phyloP scores from a whole-genome alignment of 2,329 filamentous ascomycete genomes.

The Monosporascus sp. region DNA sequence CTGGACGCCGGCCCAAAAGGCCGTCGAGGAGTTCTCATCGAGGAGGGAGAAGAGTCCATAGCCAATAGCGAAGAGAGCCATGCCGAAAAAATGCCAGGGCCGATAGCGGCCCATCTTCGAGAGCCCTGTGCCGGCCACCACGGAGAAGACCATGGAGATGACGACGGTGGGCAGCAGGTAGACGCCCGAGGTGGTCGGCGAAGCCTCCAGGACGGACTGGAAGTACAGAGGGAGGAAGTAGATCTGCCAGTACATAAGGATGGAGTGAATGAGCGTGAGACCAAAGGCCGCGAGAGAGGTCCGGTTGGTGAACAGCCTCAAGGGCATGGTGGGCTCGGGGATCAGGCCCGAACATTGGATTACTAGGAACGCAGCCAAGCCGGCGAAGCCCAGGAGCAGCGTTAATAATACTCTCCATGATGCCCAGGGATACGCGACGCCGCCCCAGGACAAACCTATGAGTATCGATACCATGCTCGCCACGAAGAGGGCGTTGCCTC shows the following conservation, averaged over 20 bases:
- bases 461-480: conserved; percentile 25
- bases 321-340: conserved; percentile 29
- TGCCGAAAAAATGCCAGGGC: conserved; percentile 12
- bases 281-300: conserved; percentile 25
- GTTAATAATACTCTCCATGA: background rate
- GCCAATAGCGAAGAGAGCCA: conserved; percentile 23
- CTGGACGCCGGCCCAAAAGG: conserved; percentile 29
- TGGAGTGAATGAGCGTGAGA: conserved; percentile 27
- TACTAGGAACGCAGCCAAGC: background rate
- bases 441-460: conserved; percentile 24
- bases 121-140: conserved; percentile 17
- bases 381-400: background rate
- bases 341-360: background rate
- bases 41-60: conserved; percentile 30
- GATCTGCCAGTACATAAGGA: conserved; percentile 27
- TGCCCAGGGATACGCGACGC: background rate
- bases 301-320: conserved; percentile 36
- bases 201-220: conserved; percentile 25
- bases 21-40: conserved; percentile 19
- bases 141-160: conserved; percentile 16
- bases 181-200: conserved; percentile 19
- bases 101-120: conserved; percentile 8
- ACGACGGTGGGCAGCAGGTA: conserved; percentile 12
- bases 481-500: conserved; percentile 29
- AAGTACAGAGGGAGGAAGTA: conserved; percentile 37